Evolutionary conservation across 306 rosid genomes (phyloP).

Genomic region (Betula pendula): DNA sequence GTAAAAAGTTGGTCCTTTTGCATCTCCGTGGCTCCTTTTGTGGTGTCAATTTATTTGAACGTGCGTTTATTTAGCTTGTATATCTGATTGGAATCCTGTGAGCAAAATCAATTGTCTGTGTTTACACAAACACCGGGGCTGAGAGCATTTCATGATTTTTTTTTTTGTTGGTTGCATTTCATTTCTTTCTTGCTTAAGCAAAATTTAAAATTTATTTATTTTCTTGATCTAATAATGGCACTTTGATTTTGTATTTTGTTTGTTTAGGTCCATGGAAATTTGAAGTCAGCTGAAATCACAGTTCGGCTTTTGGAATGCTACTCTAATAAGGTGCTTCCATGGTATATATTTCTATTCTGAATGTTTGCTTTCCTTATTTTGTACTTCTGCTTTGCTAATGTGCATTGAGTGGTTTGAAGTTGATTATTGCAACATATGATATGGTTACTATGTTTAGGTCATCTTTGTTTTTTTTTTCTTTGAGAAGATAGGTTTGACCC

Average conservation of each 20-base stretch:
- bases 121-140: not conserved
- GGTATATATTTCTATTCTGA: slow-evolving; percentile 48
- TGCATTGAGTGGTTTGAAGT: not conserved
- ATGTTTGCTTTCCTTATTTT: not conserved
- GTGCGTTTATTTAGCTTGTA: not conserved
- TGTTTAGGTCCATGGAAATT: slow-evolving; percentile 56
- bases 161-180: slow-evolving; percentile 22
- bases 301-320: slow-evolving; percentile 77
- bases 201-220: slow-evolving; percentile 8
- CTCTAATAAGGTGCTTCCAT: slow-evolving; percentile 72
- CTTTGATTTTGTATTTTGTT: slow-evolving; percentile 29
- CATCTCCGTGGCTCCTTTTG: slow-evolving; percentile 6
- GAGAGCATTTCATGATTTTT: not conserved
- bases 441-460: not conserved
- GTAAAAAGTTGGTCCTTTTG: slow-evolving; percentile 12
- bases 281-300: slow-evolving; percentile 44
- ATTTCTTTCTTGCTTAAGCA: not conserved
- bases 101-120: not conserved
- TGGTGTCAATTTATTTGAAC: not conserved
- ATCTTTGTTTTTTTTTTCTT: not conserved
- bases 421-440: not conserved
- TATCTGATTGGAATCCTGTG: not conserved
- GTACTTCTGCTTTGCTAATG: not conserved
- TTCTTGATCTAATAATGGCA: slow-evolving; percentile 23
- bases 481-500: not conserved